Evolutionary conservation across 1,284 basidiomycete genomes (phyloP), one percentile per base, ranked within the genome.

Genomic region (Bjerkandera adusta): DNA sequence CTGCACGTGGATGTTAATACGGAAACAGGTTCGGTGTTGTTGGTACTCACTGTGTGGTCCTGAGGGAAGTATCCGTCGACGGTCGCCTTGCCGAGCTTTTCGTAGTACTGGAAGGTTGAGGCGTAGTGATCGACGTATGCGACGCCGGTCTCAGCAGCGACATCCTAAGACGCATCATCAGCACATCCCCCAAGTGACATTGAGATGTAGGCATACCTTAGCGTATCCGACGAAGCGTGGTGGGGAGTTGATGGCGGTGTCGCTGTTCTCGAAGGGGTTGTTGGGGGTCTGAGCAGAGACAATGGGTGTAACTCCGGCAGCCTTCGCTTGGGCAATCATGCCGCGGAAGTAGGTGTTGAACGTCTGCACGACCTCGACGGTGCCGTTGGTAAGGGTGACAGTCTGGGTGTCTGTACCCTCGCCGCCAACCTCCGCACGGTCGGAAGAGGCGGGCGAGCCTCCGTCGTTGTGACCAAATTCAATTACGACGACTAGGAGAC

Each of bases 391-490:
- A 8, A 30, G 27, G 27, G 27, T 30, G 27, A 30, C 27, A 30
- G 27, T 30, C 27, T 8, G 8, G 27, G 27, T 30, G 27, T 8
- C n/a, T 8, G 27, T 8, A 30, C n/a, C 8, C 8, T 30, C 27
- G 27, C 8, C 27, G 8, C 27, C n/a, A 30, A 30, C 8, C n/a
- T 49, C 70, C 65, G 47, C 73, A 52, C 45, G 63, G 64, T 54
- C 38, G 55, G 33, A 47, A 49, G 59, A 57, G 29, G 48, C 48
- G 55, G 29, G 44, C 39, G 49, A 51, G 36, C 62, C 56, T 10
- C 71, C 71, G 46, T 74, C 71, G 50, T 72, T 73, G 55, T 73
- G 71, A 5, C 71, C 72, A 46, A 76, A 75, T 54, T 73, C 68
- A 45, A 69, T 71, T 34, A 74, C 57, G 16, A 71, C 73, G 53